Conservation (phyloP, 2,329 filamentous ascomycete genomes). For the Botrytis medusae region DNA sequence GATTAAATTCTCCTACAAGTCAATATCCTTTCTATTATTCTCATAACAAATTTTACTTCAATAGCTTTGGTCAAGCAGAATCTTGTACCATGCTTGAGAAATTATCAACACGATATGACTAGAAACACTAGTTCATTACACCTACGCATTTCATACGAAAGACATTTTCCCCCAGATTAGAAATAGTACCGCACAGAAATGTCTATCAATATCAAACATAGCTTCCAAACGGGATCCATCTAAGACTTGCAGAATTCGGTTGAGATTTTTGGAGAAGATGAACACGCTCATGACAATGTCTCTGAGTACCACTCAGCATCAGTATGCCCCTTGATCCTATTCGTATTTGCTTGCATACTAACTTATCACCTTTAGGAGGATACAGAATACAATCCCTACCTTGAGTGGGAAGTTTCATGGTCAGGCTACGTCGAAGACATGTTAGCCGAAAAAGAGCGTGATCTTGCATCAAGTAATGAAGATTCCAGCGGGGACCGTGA, state of each 20-base stretch:
- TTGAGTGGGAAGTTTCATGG: not conserved
- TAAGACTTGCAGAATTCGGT: not conserved
- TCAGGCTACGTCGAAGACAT: not conserved
- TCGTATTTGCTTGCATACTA: not conserved
- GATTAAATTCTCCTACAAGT: not conserved
- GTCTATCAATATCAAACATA: not conserved
- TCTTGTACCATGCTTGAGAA: not conserved
- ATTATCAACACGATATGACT: too few relatives aligned
- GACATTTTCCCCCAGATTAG: fast-evolving
- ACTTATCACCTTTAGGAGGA: not conserved
- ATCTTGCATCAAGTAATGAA: not conserved
- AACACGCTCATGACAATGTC: not conserved
- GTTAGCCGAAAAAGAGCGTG: not conserved
- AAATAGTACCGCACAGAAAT: not conserved
- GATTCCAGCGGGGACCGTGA: too few relatives aligned
- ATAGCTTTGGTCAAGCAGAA: not conserved
- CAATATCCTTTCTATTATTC: not conserved
- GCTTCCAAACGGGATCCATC: not conserved
- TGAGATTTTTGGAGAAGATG: not conserved
- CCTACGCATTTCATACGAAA: not conserved
- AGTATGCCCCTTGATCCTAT: not conserved
- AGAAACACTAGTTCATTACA: not conserved
- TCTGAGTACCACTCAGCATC: not conserved
- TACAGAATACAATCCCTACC: not conserved
- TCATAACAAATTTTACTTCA: not conserved